Evolutionary conservation across 306 rosid genomes (phyloP).

Genomic region (Cucumis hystrix): DNA sequence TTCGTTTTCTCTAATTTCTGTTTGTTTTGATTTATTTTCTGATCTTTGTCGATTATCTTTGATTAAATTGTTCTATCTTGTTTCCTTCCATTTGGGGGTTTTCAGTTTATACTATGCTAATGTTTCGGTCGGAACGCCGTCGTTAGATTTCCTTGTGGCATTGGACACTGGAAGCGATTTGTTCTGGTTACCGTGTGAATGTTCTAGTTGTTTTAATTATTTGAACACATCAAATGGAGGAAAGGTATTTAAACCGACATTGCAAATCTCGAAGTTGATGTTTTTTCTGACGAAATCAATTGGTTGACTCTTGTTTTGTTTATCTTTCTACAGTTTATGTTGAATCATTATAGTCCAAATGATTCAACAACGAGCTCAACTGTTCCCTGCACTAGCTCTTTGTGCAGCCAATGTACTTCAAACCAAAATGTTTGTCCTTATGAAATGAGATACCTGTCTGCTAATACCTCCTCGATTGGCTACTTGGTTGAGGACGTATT

Average conservation of each 20-base stretch:
- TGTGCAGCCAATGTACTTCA: conserved; percentile 52
- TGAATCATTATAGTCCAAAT: conserved; percentile 51
- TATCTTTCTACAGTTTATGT: background rate
- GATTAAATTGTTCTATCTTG: background rate
- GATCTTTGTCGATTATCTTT: background rate
- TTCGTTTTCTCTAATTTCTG: background rate
- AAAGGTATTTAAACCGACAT: conserved; percentile 15
- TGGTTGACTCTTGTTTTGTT: background rate
- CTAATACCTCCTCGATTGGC: conserved; percentile 57
- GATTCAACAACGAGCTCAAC: conserved; percentile 49
- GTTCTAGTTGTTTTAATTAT: conserved; percentile 34
- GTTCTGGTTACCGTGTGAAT: conserved; percentile 93
- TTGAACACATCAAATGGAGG: conserved; percentile 19
- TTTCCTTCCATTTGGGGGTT: background rate
- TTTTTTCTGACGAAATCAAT: background rate
- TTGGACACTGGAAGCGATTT: conserved; percentile 93
- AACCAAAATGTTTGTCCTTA: conserved; percentile 38
- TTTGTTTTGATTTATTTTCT: background rate
- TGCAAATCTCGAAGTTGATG: background rate
- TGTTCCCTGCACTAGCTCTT: conserved; percentile 51
- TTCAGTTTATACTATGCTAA: conserved; percentile 89
- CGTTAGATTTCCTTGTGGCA: conserved; percentile 60
- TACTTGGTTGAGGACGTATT: conserved; percentile 68
- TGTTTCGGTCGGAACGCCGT: conserved; percentile 80
- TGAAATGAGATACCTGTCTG: conserved; percentile 37